Evolutionary conservation across 495 filamentous ascomycete species (phyloP).

Genomic region (Xylaria telfairii): DNA sequence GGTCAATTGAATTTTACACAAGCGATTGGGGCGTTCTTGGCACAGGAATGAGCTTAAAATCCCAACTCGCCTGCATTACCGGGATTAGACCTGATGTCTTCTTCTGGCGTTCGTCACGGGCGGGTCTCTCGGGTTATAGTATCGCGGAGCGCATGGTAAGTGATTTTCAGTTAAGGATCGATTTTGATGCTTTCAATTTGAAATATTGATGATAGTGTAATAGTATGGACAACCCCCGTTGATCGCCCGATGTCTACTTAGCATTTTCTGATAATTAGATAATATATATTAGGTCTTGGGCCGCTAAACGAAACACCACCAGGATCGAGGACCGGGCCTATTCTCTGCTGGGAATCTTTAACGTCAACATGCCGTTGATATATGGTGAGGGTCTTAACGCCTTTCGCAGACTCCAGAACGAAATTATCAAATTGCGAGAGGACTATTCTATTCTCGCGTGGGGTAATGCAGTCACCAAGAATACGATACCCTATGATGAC

Average conservation of each 20-base stretch:
- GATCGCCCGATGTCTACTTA: too few relatives aligned
- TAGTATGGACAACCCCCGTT: neutral
- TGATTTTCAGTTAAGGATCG: neutral
- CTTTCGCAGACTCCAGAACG: constrained; percentile 35
- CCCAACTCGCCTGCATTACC: neutral
- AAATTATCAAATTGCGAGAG: neutral
- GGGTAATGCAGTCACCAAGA: too few relatives aligned
- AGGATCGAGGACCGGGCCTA: constrained; percentile 40
- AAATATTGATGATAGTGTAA: neutral
- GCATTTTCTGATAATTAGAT: too few relatives aligned
- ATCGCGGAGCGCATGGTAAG: neutral
- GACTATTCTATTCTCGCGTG: too few relatives aligned
- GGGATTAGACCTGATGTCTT: neutral
- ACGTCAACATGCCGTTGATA: constrained; percentile 38
- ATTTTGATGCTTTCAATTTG: neutral
- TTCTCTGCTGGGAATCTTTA: constrained; percentile 38
- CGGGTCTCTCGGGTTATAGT: neutral
- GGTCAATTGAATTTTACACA: neutral
- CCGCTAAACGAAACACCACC: constrained; percentile 33
- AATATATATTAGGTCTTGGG: constrained; percentile 28
- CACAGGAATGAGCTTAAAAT: neutral
- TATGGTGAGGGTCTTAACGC: constrained; percentile 38
- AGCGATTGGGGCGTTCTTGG: neutral
- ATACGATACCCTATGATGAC: too few relatives aligned
- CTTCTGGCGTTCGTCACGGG: neutral